Evolutionary conservation across 2,329 filamentous ascomycete species (phyloP).

Genomic region (Hypoxylon sp.): DNA sequence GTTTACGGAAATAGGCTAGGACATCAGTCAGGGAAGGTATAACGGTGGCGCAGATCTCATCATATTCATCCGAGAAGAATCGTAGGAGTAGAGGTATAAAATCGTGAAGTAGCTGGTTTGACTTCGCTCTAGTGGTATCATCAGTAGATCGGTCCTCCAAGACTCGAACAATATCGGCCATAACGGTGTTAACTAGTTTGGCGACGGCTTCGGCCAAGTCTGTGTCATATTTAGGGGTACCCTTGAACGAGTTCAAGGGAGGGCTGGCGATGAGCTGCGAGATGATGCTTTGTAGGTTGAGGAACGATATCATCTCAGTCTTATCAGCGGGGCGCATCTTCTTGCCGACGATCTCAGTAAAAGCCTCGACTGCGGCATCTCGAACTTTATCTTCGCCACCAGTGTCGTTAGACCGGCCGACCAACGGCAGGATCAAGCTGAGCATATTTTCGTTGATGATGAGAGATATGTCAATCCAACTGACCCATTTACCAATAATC

Average conservation of each 20-base stretch:
- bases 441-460: constrained; percentile 93
- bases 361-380: constrained; percentile 92
- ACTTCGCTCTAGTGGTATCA: constrained; percentile 77
- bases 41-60: constrained; percentile 96
- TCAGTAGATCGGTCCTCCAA: constrained; percentile 77
- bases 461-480: constrained; percentile 97
- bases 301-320: constrained; percentile 90
- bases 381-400: constrained; percentile 82
- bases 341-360: constrained; percentile 96
- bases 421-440: constrained; percentile 85
- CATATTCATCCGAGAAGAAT: constrained; percentile 98
- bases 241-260: constrained; percentile 81
- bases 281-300: constrained; percentile 89
- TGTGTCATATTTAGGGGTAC: constrained; percentile 90
- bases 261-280: constrained; percentile 88
- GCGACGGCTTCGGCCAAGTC: constrained; percentile 96
- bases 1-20: constrained; percentile 88
- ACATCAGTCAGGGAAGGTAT: constrained; percentile 94
- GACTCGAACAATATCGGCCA: constrained; percentile 88
- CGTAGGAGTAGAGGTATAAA: constrained; percentile 91
- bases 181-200: constrained; percentile 92
- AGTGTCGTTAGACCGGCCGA: constrained; percentile 78
- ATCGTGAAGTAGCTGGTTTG: constrained; percentile 83
- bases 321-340: constrained; percentile 98
- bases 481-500: constrained; percentile 96